Evolutionary conservation across 352 stramenopile genomes (phyloP).

Genomic region (Phytophthora fragariae): DNA sequence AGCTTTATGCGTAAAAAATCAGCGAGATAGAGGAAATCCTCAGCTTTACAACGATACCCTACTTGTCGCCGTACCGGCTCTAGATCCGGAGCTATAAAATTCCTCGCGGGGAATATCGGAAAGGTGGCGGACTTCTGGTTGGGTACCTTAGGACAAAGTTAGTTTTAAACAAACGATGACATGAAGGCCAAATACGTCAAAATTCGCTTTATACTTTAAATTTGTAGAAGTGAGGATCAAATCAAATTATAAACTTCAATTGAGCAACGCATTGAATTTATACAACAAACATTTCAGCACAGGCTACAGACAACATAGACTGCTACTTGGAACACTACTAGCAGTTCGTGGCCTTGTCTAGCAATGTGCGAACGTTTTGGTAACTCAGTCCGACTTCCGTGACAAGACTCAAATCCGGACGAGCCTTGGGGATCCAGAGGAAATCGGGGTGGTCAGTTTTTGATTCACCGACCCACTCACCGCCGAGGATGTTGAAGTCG

Average conservation of each 20-base stretch:
- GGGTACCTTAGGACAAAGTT: no score
- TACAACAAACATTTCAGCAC: not conserved
- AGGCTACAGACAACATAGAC: not conserved
- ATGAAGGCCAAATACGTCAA: no score
- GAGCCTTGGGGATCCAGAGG: conserved; percentile 43
- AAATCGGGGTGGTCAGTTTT: conserved; percentile 50
- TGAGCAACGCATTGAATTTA: not conserved
- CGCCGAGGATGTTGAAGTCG: conserved; percentile 50
- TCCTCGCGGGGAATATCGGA: no score
- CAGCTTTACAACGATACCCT: no score
- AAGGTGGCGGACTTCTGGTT: no score
- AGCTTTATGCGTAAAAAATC: no score
- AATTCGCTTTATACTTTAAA: no score
- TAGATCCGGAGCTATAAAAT: no score
- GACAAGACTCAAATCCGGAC: conserved; percentile 36
- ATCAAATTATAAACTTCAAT: not conserved
- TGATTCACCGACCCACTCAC: conserved; percentile 49
- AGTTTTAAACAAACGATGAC: no score
- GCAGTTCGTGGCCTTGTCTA: conserved; percentile 39
- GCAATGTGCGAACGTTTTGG: conserved; percentile 34
- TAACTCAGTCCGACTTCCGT: conserved; percentile 46
- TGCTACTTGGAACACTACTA: conserved; percentile 5
- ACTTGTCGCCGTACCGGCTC: no score
- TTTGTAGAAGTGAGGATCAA: no score
- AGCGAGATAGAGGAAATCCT: no score